These are phyloP conservation scores for Hygrophoropsis aurantiaca DNA, from an alignment of 768 basidiomycete species.

Conservation along the genomic window DNA sequence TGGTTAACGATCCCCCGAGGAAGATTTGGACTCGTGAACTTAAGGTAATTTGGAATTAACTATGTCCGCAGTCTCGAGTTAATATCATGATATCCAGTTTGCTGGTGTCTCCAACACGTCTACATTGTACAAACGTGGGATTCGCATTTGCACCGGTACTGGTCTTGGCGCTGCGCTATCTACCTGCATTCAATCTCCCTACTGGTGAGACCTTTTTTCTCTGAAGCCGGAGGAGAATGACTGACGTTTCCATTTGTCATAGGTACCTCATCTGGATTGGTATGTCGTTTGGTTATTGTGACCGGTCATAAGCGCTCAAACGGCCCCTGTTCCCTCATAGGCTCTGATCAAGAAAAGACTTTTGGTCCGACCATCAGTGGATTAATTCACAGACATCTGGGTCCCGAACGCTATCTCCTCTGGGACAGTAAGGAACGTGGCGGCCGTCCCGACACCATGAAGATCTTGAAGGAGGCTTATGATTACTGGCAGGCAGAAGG, in stretches of 20 bases:
- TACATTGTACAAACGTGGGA: slow-evolving; percentile 74
- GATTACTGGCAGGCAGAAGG: slow-evolving; percentile 72
- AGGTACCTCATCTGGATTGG: slow-evolving; percentile 84
- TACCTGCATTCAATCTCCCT: slow-evolving; percentile 73
- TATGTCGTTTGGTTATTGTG: slow-evolving; percentile 21
- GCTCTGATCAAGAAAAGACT: slow-evolving; percentile 81
- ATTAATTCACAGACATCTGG: slow-evolving; percentile 69
- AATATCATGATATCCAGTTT: slow-evolving; percentile 42
- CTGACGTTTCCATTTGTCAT: slow-evolving; percentile 6
- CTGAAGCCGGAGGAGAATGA: neutral
- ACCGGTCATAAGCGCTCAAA: slow-evolving; percentile 7
- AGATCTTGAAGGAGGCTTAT: slow-evolving; percentile 69
- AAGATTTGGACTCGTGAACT: slow-evolving; percentile 78
- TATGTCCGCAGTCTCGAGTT: neutral
- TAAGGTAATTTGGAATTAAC: slow-evolving; percentile 47
- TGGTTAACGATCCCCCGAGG: slow-evolving; percentile 68
- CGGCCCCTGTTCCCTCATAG: slow-evolving; percentile 32
- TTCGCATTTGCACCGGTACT: slow-evolving; percentile 81
- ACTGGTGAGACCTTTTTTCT: slow-evolving; percentile 48
- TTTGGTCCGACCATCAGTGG: slow-evolving; percentile 79
- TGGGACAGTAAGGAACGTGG: slow-evolving; percentile 79
- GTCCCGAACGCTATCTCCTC: slow-evolving; percentile 68
- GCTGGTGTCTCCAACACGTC: slow-evolving; percentile 83
- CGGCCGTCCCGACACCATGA: slow-evolving; percentile 77
- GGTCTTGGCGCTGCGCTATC: slow-evolving; percentile 79